Conservation (phyloP, 805 yeast species). For the Vanderwaltozyma polyspora region DNA sequence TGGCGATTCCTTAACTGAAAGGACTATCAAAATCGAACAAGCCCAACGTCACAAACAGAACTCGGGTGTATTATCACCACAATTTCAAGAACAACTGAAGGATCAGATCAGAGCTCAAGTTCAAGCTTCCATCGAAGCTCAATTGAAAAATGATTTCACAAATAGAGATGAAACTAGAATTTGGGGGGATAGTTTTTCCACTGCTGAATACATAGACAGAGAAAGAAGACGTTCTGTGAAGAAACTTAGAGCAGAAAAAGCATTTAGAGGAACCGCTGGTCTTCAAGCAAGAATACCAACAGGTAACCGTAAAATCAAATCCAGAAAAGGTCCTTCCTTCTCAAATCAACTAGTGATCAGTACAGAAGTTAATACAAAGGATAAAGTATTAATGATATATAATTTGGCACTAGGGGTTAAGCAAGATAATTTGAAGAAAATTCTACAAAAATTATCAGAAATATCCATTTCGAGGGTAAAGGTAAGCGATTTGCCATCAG, state of each 20-base stretch:
- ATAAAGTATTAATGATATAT: conserved; percentile 12
- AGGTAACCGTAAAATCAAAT: background rate
- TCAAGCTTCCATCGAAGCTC: too few species aligned
- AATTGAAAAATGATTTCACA: too few species aligned
- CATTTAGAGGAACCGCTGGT: background rate
- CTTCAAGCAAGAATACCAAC: background rate
- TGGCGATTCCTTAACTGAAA: too few species aligned
- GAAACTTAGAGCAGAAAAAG: too few species aligned
- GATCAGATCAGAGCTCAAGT: too few species aligned
- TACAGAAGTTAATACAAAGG: conserved; percentile 8
- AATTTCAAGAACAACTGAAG: too few species aligned
- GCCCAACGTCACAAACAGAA: too few species aligned
- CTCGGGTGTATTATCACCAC: too few species aligned
- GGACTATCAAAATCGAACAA: background rate
- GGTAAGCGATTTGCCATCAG: conserved; percentile 29
- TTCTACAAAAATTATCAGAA: conserved; percentile 15
- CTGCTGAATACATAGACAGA: too few species aligned
- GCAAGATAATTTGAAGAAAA: conserved; percentile 12
- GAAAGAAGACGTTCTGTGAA: too few species aligned
- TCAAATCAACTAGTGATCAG: conserved; percentile 14
- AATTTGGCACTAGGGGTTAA: conserved; percentile 24
- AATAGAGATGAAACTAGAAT: too few species aligned
- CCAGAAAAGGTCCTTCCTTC: background rate
- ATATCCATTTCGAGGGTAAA: conserved; percentile 14
- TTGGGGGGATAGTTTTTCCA: too few species aligned